Percentiles rank a stretch among this genome's conserved stretches.
phyloP scores from a whole-genome alignment of 1,284 basidiomycete species.

The Athelia psychrophila region DNA sequence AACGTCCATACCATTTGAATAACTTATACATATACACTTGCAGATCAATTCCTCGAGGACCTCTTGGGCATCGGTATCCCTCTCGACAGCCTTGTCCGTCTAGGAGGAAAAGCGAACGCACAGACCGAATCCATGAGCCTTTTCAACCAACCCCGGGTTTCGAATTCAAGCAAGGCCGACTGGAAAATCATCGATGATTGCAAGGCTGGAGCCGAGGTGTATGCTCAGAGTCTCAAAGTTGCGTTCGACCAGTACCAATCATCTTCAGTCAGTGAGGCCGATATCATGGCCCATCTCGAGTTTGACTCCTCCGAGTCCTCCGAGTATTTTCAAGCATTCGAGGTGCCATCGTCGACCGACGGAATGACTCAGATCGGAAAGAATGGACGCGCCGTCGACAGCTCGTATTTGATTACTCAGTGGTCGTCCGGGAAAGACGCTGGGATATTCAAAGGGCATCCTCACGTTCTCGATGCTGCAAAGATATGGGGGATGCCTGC shows the following conservation, averaged over 20 bases:
- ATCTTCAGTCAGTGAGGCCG: slow-evolving; percentile 16
- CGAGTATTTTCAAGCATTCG: slow-evolving; percentile 45
- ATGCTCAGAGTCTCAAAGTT: slow-evolving; percentile 22
- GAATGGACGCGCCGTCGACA: slow-evolving; percentile 30
- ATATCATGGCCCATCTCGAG: slow-evolving; percentile 41
- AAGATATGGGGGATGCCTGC: slow-evolving; percentile 44
- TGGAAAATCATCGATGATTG: slow-evolving; percentile 38
- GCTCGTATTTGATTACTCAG: slow-evolving; percentile 39
- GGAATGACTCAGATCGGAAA: slow-evolving; percentile 42
- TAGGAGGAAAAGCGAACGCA: slow-evolving; percentile 52
- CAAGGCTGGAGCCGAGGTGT: slow-evolving; percentile 21
- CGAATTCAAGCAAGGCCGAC: slow-evolving; percentile 24
- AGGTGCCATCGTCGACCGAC: slow-evolving; percentile 35
- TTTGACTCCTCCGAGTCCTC: slow-evolving; percentile 41
- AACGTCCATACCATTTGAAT: background rate
- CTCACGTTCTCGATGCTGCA: slow-evolving; percentile 19
- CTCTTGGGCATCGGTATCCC: slow-evolving; percentile 58
- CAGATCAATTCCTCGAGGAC: slow-evolving; percentile 62
- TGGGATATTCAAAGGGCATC: slow-evolving; percentile 33
- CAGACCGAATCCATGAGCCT: slow-evolving; percentile 42
- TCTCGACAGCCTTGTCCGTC: slow-evolving; percentile 37
- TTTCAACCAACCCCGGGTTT: slow-evolving; percentile 26
- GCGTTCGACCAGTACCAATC: slow-evolving; percentile 30
- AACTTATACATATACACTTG: background rate
- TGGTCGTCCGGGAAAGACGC: slow-evolving; percentile 44